Conservation (phyloP, 2,329 filamentous ascomycete genomes). For the Fusarium haematococcum region DNA sequence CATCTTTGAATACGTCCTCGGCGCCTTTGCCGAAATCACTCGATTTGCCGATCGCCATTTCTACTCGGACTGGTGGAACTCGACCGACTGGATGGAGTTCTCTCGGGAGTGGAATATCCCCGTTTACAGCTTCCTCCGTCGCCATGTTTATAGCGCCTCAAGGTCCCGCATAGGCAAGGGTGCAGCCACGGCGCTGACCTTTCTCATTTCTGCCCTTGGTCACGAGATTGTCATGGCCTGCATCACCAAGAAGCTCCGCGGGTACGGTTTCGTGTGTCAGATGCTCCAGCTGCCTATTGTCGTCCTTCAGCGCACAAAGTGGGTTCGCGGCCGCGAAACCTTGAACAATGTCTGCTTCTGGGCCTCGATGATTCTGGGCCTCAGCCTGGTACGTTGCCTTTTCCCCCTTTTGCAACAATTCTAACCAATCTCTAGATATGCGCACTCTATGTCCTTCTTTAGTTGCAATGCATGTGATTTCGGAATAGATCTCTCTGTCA, state of each 20-base stretch:
- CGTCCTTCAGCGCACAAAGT: slow-evolving; percentile 85
- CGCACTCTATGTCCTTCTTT: slow-evolving; percentile 65
- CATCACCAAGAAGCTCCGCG: slow-evolving; percentile 95
- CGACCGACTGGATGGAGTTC: slow-evolving; percentile 94
- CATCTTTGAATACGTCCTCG: slow-evolving; percentile 97
- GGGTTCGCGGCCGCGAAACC: slow-evolving; percentile 78
- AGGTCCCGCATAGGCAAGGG: slow-evolving; percentile 80
- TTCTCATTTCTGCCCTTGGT: slow-evolving; percentile 87
- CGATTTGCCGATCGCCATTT: slow-evolving; percentile 94
- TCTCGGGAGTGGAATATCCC: slow-evolving; percentile 98
- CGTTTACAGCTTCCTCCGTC: slow-evolving; percentile 92
- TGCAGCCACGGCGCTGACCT: slow-evolving; percentile 88
- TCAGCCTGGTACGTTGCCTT: slow-evolving; percentile 75
- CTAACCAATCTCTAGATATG: slow-evolving; percentile 57
- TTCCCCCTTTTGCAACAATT: not conserved
- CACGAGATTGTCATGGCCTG: slow-evolving; percentile 98
- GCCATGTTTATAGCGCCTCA: slow-evolving; percentile 92
- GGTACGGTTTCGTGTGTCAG: slow-evolving; percentile 93
- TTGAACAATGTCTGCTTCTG: slow-evolving; percentile 93
- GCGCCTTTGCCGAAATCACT: slow-evolving; percentile 94
- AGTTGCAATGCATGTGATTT: slow-evolving; percentile 14
- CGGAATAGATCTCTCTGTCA: not conserved
- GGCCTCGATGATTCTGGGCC: slow-evolving; percentile 89
- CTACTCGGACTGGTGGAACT: slow-evolving; percentile 84
- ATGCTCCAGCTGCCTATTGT: slow-evolving; percentile 98